Evolutionary conservation across 2,329 filamentous ascomycete genomes (phyloP), one percentile per base, ranked within the genome.

Genomic region (Aspergillus sergii): DNA sequence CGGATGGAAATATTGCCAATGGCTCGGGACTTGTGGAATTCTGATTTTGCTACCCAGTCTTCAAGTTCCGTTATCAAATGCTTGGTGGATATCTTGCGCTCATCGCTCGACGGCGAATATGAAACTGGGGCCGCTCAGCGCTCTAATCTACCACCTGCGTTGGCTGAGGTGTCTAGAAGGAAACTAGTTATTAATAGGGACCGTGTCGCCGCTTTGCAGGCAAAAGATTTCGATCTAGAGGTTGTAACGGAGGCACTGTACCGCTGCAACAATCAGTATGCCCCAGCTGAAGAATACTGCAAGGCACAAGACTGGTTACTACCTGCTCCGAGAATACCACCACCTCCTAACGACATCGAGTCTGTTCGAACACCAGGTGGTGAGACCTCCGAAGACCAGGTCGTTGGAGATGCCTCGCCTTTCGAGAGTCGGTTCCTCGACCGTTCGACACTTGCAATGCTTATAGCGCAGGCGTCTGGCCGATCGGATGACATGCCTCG

Each of bases 21-120:
- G 53, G 85, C 95, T 46, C 86, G 86, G 61, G 85, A 89, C 54
- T 85, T 98, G 32, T 99, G 95, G 96, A 89, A 92, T 68, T 96
- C 93, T 1, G 83, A 88, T 30, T 87, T 96, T 55, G 87, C 95
- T 21, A 93, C 97, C 69, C 94, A 92, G 71, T 87, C 93, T 1
- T 89, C 91, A 3, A 89, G 89, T 28, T 85, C 88, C 26, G 91
- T 94, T 48, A 87, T 95, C 21, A 91, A 92, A 69, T 90, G 88
- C 59, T 82, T 97, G 16, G 88, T 98, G 64, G 91, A 93, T 36
- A 94, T 97, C 54, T 82, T 99, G 62, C 92, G 91, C 69, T 87
- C 87, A 6, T 89, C 96, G 19, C 85, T 93, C 12, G 85, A 88
- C 62, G 91, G 87, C n/a, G 93, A 97, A 60, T 84, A 87, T 61